Evolutionary conservation across 805 yeast species (phyloP).

Genomic region (Ogataea ganodermae): DNA sequence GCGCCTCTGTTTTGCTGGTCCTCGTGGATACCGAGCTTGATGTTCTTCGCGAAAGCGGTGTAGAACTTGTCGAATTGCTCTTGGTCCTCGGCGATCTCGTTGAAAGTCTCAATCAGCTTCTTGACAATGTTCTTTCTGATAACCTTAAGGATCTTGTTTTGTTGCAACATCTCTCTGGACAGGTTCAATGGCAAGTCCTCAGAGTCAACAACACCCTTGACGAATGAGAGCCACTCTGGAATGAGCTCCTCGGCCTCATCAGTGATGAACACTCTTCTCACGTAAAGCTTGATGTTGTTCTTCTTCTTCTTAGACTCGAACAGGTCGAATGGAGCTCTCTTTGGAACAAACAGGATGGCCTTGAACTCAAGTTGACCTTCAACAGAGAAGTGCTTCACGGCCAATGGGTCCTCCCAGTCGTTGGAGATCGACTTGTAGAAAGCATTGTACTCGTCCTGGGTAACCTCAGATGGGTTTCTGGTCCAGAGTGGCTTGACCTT

Average conservation of each 20-base stretch:
- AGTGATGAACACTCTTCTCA: conserved; percentile 98
- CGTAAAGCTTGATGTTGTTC: conserved; percentile 97
- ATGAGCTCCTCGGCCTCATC: conserved; percentile 99
- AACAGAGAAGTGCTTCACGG: conserved; percentile 98
- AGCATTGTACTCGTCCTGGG: conserved; percentile 98
- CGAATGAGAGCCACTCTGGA: conserved; percentile 98
- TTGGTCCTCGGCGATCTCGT: conserved; percentile 98
- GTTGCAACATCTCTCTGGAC: conserved; percentile 99
- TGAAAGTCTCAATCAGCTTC: conserved; percentile 97
- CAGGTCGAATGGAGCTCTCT: conserved; percentile 98
- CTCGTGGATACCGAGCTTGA: conserved; percentile 98
- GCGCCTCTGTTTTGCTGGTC: conserved; percentile 97
- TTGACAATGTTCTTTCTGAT: conserved; percentile 98
- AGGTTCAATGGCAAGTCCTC: conserved; percentile 99
- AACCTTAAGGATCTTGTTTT: conserved; percentile 98
- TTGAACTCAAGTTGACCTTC: conserved; percentile 99
- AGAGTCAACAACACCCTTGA: conserved; percentile 99
- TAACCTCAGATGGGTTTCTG: conserved; percentile 95
- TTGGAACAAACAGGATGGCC: conserved; percentile 96
- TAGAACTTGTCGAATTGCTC: conserved; percentile 99
- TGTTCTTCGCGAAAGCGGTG: conserved; percentile 96
- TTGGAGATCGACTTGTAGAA: conserved; percentile 99
- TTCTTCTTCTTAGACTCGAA: conserved; percentile 99
- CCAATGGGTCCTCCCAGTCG: conserved; percentile 99
- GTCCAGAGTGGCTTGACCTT: conserved; percentile 99